These are phyloP conservation scores for Quercus lobata DNA, from an alignment of 331 rosid genomes.

Conservation along the genomic window DNA sequence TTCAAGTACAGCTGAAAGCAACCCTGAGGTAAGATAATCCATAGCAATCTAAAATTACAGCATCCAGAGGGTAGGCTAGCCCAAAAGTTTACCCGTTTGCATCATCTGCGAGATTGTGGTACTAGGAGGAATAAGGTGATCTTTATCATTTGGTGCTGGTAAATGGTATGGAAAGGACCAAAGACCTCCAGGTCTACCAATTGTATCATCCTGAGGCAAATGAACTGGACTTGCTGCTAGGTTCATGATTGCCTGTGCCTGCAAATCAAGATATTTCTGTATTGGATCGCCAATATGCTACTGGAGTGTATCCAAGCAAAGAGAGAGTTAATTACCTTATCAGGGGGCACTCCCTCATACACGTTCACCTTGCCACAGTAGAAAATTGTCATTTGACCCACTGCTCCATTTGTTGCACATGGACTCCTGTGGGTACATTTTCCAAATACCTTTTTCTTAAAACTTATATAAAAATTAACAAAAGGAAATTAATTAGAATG, in stretches of 20 bases:
- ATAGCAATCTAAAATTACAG: neutral
- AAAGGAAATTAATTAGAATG: neutral
- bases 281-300: slow-evolving; percentile 29
- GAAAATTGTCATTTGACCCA: slow-evolving; percentile 92
- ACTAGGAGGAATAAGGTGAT: slow-evolving; percentile 39
- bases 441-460: slow-evolving; percentile 21
- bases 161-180: slow-evolving; percentile 49
- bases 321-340: slow-evolving; percentile 62
- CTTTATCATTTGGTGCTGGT: slow-evolving; percentile 43
- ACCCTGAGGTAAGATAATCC: neutral
- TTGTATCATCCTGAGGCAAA: slow-evolving; percentile 41
- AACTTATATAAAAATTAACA: slow-evolving; percentile 1
- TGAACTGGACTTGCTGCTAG: slow-evolving; percentile 75
- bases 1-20: slow-evolving; percentile 14
- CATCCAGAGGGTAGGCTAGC: neutral
- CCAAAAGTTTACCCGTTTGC: slow-evolving; percentile 61
- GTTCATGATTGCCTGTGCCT: slow-evolving; percentile 91
- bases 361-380: slow-evolving; percentile 97
- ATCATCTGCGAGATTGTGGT: slow-evolving; percentile 42
- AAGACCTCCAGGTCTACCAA: slow-evolving; percentile 42
- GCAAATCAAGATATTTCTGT: slow-evolving; percentile 51
- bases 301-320: slow-evolving; percentile 31
- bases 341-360: slow-evolving; percentile 78
- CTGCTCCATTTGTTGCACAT: slow-evolving; percentile 42
- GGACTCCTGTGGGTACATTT: slow-evolving; percentile 56